These are phyloP conservation scores for Boletus barrowsii DNA, from an alignment of 768 basidiomycete genomes.

Conservation along the genomic window DNA sequence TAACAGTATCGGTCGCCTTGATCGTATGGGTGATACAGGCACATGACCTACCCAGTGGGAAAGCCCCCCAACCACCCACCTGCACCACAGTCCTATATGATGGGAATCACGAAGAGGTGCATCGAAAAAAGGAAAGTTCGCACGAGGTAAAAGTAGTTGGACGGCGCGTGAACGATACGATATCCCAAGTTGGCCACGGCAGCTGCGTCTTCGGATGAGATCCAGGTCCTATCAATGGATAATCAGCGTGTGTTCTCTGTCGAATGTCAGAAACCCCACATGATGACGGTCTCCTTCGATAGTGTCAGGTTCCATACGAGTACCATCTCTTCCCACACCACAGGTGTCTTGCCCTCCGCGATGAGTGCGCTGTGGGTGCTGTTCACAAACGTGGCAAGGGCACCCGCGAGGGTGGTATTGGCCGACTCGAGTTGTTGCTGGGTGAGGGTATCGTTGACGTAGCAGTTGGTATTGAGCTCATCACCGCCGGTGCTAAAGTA, in stretches of 20 bases:
- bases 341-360: slow-evolving; percentile 62
- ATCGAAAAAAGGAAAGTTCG: not conserved
- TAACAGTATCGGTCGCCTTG: not conserved
- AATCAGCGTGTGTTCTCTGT: not conserved
- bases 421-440: slow-evolving; percentile 49
- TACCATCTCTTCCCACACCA: slow-evolving; percentile 78
- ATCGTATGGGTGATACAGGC: not conserved
- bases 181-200: slow-evolving; percentile 39
- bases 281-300: slow-evolving; percentile 40
- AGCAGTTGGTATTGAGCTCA: slow-evolving; percentile 70
- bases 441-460: slow-evolving; percentile 57
- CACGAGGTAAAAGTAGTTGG: slow-evolving; percentile 53
- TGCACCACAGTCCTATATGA: slow-evolving; percentile 42
- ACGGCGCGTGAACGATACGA: slow-evolving; percentile 46
- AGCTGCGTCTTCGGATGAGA: slow-evolving; percentile 39
- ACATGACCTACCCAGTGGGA: slow-evolving; percentile 29
- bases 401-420: slow-evolving; percentile 58
- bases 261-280: slow-evolving; percentile 22
- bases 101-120: not conserved
- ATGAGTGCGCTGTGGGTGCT: slow-evolving; percentile 56
- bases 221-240: slow-evolving; percentile 39
- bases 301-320: slow-evolving; percentile 39
- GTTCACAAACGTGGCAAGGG: slow-evolving; percentile 59
- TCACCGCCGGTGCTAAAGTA: slow-evolving; percentile 83
- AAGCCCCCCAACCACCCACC: slow-evolving; percentile 44